Evolutionary conservation across 1,284 basidiomycete species (phyloP).

Genomic region (Cutaneotrichosporon mucoides): DNA sequence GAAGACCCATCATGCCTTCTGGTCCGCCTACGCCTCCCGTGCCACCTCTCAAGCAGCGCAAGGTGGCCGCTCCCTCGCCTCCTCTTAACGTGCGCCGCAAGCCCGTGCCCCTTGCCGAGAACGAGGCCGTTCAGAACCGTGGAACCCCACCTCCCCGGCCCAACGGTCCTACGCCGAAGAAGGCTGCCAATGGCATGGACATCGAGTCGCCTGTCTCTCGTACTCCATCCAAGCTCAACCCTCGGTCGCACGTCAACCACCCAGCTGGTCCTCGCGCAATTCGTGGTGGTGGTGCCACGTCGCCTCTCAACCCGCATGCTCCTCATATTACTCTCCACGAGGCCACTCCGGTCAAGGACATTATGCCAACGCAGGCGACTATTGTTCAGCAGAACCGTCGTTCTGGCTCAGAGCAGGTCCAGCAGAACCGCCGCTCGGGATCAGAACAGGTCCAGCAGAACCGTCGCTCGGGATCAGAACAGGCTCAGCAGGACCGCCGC

Average conservation of each 20-base stretch:
- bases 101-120: conserved; percentile 37
- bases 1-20: conserved; percentile 8
- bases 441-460: too few species aligned
- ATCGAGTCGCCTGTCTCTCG: conserved; percentile 23
- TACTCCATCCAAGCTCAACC: conserved; percentile 25
- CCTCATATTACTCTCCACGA: conserved; percentile 51
- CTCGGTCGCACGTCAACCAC: conserved; percentile 19
- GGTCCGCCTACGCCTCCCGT: conserved; percentile 7
- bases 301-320: conserved; percentile 24
- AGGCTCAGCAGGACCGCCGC: neutral
- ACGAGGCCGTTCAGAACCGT: conserved; percentile 36
- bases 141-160: conserved; percentile 34
- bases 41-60: conserved; percentile 9
- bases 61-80: conserved; percentile 18
- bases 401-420: too few species aligned
- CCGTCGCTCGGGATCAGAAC: too few species aligned
- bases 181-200: conserved; percentile 32
- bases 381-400: too few species aligned
- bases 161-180: conserved; percentile 47
- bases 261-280: conserved; percentile 34
- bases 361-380: neutral
- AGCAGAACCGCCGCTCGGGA: too few species aligned
- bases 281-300: neutral
- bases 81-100: conserved; percentile 11
- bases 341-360: conserved; percentile 49